These are phyloP conservation scores for Ganoderma meredithae DNA, from an alignment of 1,284 basidiomycete species.

Conservation along the genomic window DNA sequence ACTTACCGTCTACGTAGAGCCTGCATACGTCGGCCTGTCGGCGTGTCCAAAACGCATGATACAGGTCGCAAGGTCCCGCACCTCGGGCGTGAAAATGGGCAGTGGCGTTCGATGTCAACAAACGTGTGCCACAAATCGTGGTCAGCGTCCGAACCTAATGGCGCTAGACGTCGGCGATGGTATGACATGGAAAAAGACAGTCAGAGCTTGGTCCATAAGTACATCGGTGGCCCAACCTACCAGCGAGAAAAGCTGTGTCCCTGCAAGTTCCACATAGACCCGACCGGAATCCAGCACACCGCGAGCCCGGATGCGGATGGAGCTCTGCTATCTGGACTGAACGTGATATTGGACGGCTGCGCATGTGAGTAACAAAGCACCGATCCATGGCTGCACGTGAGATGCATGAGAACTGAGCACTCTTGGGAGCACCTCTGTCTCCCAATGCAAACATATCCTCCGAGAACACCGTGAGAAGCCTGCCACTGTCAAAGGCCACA, in stretches of 20 bases:
- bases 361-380: constrained; percentile 1
- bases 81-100: constrained; percentile 1
- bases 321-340: not conserved
- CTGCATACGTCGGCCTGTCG: constrained; percentile 4
- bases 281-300: not conserved
- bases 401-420: not conserved
- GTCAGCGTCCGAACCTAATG: not conserved
- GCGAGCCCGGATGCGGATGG: not conserved
- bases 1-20: no score
- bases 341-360: not conserved
- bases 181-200: not conserved
- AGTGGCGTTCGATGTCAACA: constrained; percentile 1
- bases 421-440: not conserved
- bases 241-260: not conserved
- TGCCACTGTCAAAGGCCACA: constrained; percentile 18
- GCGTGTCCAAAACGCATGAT: not conserved
- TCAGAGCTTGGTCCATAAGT: not conserved
- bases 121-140: constrained; percentile 3
- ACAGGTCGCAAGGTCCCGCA: not conserved
- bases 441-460: not conserved
- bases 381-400: constrained; percentile 1
- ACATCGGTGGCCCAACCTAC: not conserved
- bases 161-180: not conserved
- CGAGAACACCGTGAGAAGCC: constrained; percentile 23
- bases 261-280: not conserved